Conservation (phyloP, 139 green algal genomes). For the Chlorella sorokiniana region DNA sequence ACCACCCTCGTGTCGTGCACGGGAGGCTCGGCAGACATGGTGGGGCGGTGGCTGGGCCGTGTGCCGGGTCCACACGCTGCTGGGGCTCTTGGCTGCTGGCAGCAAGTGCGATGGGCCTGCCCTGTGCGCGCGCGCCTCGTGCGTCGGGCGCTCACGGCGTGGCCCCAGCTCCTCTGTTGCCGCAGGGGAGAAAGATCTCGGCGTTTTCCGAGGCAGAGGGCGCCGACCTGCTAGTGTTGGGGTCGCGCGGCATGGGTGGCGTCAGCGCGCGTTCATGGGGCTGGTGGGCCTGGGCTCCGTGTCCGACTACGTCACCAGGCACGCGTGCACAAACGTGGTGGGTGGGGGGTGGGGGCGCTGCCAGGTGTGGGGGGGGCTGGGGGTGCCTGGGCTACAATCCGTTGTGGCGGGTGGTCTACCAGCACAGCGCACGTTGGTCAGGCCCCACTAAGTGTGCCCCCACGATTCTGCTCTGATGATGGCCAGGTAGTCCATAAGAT, state of each 20-base stretch:
- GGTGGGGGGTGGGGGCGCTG: not conserved
- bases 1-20: conserved; percentile 40
- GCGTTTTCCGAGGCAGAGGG: conserved; percentile 40
- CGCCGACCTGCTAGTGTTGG: conserved; percentile 59
- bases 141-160: no score
- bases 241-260: conserved; percentile 51
- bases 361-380: not conserved
- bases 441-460: no score
- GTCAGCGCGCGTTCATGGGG: conserved; percentile 4
- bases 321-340: conserved; percentile 42
- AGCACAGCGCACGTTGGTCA: no score
- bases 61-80: no score
- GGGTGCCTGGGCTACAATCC: no score
- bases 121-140: no score
- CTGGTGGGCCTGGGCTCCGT: conserved; percentile 55
- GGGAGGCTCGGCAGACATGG: conserved; percentile 32
- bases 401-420: no score
- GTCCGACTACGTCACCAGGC: conserved; percentile 50
- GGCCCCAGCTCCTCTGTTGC: no score
- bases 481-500: conserved; percentile 11
- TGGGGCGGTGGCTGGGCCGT: not conserved
- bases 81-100: no score
- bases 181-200: conserved; percentile 36
- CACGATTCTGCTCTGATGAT: no score
- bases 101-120: no score